A percentile compares a stretch with the other conserved stretches of the same genome.
phyloP scores from a whole-genome alignment of 371 early-diverging fungal genomes.

The Lichtheimia ramosa region DNA sequence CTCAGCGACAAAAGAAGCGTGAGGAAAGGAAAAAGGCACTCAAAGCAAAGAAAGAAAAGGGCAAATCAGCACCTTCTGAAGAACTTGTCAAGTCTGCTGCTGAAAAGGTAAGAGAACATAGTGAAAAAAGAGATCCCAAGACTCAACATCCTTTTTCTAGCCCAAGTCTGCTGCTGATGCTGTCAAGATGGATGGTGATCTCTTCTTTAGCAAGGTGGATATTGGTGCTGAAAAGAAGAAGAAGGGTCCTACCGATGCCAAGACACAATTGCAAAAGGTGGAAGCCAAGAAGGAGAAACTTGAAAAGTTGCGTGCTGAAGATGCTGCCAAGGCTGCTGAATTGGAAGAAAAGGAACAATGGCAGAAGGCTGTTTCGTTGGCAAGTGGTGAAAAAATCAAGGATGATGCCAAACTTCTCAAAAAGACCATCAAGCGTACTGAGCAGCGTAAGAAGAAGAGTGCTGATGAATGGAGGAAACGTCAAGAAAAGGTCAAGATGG shows the following conservation, averaged over 20 bases:
- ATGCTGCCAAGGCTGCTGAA: constrained; percentile 69
- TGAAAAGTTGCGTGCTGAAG: constrained; percentile 65
- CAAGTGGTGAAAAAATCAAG: constrained; percentile 87
- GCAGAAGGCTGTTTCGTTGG: constrained; percentile 77
- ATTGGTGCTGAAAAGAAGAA: constrained; percentile 60
- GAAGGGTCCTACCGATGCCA: constrained; percentile 75
- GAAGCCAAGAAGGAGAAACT: constrained; percentile 79
- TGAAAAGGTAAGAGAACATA: constrained; percentile 3
- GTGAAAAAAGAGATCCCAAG: too few species aligned
- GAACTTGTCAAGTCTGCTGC: constrained; percentile 49
- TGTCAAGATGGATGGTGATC: constrained; percentile 58
- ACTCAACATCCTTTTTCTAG: neutral
- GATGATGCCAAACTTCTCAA: constrained; percentile 89
- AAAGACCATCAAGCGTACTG: constrained; percentile 87
- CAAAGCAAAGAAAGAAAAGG: constrained; percentile 71
- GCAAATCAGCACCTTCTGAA: constrained; percentile 46
- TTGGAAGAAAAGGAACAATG: constrained; percentile 79
- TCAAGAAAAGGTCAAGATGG: constrained; percentile 60
- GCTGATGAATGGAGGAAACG: constrained; percentile 83
- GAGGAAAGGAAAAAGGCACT: constrained; percentile 67
- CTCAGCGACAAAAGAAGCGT: constrained; percentile 77
- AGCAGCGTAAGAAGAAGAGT: constrained; percentile 82
- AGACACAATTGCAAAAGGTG: constrained; percentile 73
- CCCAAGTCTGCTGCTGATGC: constrained; percentile 38
- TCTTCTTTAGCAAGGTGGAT: constrained; percentile 73